Conservation (phyloP, 805 yeast species). For the Kuraishia capsulata region DNA sequence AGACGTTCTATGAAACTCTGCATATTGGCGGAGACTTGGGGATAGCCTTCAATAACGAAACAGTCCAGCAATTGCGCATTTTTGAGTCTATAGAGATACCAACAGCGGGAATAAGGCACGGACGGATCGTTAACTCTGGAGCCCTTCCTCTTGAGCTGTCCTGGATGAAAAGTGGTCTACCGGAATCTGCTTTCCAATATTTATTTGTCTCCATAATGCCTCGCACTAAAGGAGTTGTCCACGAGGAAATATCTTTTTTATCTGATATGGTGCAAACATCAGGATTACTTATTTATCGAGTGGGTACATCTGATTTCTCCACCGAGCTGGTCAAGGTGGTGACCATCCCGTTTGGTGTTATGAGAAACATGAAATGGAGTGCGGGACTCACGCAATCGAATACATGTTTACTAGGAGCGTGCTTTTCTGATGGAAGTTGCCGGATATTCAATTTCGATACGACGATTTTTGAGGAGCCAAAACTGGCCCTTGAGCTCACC, state of each 20-base stretch:
- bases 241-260: conserved; percentile 9
- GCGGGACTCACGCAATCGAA: conserved; percentile 3
- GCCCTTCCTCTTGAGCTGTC: conserved; percentile 17
- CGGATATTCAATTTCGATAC: conserved; percentile 14
- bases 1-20: conserved; percentile 5
- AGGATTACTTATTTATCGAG: conserved; percentile 14
- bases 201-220: conserved; percentile 15
- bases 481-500: background rate
- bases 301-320: conserved; percentile 3
- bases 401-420: conserved; percentile 10
- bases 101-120: conserved; percentile 11
- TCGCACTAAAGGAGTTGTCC: conserved; percentile 5
- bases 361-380: conserved; percentile 18
- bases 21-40: conserved; percentile 7
- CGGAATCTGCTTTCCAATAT: conserved; percentile 8
- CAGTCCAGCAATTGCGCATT: background rate
- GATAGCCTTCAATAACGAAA: conserved; percentile 11
- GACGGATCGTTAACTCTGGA: conserved; percentile 19
- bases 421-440: conserved; percentile 17
- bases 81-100: conserved; percentile 10
- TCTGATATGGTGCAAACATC: conserved; percentile 9
- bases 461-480: conserved; percentile 4
- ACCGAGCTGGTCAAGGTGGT: conserved; percentile 5
- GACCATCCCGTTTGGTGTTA: conserved; percentile 13
- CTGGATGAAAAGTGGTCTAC: conserved; percentile 13